phyloP scores from a whole-genome alignment of 192 early-diverging fungal genomes.

The Coemansia sp. region DNA sequence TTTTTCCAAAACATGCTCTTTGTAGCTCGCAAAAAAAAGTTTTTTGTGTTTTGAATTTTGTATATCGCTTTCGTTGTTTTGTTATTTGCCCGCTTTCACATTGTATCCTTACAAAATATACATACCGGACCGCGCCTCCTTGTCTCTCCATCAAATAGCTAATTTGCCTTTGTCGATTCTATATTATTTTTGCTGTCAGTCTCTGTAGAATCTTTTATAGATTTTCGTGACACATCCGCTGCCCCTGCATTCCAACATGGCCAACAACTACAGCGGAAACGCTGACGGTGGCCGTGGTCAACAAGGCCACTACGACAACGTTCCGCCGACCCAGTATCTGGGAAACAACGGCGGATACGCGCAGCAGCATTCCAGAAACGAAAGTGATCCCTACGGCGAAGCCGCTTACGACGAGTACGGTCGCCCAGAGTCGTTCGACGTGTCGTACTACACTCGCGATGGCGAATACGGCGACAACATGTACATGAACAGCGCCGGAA shows the following conservation, averaged over 20 bases:
- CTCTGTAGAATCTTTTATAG: conserved; percentile 2
- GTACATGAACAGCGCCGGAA: conserved; percentile 33
- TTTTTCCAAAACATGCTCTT: neutral
- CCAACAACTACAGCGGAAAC: conserved; percentile 35
- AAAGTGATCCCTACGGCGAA: conserved; percentile 55
- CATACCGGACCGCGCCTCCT: neutral
- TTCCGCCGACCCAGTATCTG: conserved; percentile 55
- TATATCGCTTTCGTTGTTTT: neutral
- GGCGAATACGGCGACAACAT: conserved; percentile 44
- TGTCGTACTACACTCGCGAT: conserved; percentile 58
- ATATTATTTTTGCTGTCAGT: neutral
- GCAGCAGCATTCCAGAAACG: conserved; percentile 22
- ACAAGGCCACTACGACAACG: conserved; percentile 45
- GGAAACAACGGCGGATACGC: conserved; percentile 33
- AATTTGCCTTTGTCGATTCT: neutral
- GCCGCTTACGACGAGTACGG: conserved; percentile 46
- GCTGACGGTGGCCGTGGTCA: conserved; percentile 28
- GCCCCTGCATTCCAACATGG: conserved; percentile 19
- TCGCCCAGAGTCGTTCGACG: conserved; percentile 58
- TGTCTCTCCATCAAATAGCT: neutral
- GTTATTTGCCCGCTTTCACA: neutral
- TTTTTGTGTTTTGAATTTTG: neutral
- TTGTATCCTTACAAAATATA: neutral
- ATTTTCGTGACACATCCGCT: conserved; percentile 4
- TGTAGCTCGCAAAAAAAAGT: neutral